phyloP scores from a whole-genome alignment of 2,329 filamentous ascomycete genomes.

The Sordariomycetes sp. region DNA sequence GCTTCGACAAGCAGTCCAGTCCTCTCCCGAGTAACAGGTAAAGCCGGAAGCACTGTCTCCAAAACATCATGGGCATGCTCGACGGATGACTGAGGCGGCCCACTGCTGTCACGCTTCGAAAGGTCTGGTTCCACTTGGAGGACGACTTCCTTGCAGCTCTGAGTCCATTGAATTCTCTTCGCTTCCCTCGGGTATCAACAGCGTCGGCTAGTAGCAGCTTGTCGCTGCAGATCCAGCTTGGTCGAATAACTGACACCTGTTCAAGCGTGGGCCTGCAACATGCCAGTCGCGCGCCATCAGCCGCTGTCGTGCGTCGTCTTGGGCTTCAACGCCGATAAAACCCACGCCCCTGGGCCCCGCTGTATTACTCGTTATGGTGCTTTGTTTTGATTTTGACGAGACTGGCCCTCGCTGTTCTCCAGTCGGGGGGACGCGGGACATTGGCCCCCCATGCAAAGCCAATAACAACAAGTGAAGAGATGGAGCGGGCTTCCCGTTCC shows the following conservation, averaged over 20 bases:
- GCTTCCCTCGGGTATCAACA: constrained; percentile 5
- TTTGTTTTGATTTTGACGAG: neutral
- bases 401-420: neutral
- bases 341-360: neutral
- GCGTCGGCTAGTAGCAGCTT: neutral
- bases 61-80: too few species aligned
- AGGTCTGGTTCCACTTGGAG: neutral
- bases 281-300: neutral
- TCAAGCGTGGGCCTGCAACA: neutral
- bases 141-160: neutral
- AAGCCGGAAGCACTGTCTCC: too few species aligned
- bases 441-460: neutral
- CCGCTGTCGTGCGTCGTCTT: neutral
- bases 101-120: too few species aligned
- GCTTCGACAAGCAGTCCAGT: too few species aligned
- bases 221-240: neutral
- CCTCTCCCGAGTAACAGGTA: too few species aligned
- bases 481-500: neutral
- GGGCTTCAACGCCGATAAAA: neutral
- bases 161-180: constrained; percentile 1
- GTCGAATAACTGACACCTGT: too few species aligned
- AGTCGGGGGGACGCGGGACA: neutral
- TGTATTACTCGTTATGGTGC: too few species aligned
- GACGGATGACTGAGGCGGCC: too few species aligned
- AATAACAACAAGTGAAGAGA: neutral